Evolutionary conservation across 2,329 filamentous ascomycete genomes (phyloP).

Genomic region (Diaporthe australafricana): DNA sequence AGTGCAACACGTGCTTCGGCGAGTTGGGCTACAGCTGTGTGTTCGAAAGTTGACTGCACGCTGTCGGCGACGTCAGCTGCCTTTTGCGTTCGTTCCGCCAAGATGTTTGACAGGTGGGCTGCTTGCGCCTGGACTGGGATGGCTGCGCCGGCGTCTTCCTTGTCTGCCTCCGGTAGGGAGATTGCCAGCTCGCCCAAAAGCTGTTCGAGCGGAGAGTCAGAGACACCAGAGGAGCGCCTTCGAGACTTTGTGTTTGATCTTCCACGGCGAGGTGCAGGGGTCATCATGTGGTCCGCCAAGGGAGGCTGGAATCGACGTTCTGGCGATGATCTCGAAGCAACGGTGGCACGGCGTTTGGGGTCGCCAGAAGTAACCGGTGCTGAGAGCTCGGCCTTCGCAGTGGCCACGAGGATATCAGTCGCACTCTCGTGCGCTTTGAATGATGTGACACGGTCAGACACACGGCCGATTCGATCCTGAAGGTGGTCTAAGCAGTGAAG

Average conservation of each 20-base stretch:
- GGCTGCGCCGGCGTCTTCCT: constrained; percentile 38
- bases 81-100: constrained; percentile 30
- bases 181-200: constrained; percentile 63
- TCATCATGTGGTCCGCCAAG: constrained; percentile 23
- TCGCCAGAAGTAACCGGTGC: constrained; percentile 37
- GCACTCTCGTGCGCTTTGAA: constrained; percentile 59
- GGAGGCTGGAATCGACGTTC: constrained; percentile 43
- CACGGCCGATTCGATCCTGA: constrained; percentile 56
- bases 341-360: constrained; percentile 43
- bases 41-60: constrained; percentile 64
- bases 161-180: constrained; percentile 50
- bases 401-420: constrained; percentile 52
- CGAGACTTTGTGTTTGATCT: constrained; percentile 38
- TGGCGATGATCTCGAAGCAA: constrained; percentile 46
- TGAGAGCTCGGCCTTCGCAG: constrained; percentile 58
- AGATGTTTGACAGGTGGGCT: constrained; percentile 11
- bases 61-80: constrained; percentile 54
- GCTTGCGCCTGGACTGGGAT: constrained; percentile 36
- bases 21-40: constrained; percentile 53
- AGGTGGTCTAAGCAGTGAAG: constrained; percentile 64
- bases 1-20: constrained; percentile 61
- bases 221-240: constrained; percentile 51
- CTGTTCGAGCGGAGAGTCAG: constrained; percentile 56
- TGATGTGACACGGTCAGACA: constrained; percentile 56
- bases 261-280: constrained; percentile 25